Evolutionary conservation across 1,284 basidiomycete genomes (phyloP), one percentile per base, ranked within the genome.

Genomic region (Mixia osmundae): DNA sequence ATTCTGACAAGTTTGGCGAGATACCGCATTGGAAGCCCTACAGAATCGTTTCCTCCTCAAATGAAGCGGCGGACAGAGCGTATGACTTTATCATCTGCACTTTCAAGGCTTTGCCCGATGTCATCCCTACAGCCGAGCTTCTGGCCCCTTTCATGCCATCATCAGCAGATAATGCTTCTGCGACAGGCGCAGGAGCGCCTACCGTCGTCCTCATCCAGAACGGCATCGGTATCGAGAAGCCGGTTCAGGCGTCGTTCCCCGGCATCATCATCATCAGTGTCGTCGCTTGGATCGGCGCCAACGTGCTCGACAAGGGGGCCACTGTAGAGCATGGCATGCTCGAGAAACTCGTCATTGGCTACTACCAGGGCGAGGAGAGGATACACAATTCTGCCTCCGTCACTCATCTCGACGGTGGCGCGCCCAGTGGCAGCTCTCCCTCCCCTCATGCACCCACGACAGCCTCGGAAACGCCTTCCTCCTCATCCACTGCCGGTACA

Each of bases 131-230:
- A 3, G 45, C 53, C 1, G 54, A 57, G 24, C 48, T 52, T 30
- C 46, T 60, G 37, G 30, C 28, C 9, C 57, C 57, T 8, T 47
- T 55, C 25, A 44, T 56, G n/a, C n/a, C n/a, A n/a, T n/a, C n/a
- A n/a, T n/a, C n/a, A n/a, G n/a, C n/a, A n/a, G n/a, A n/a, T n/a
- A n/a, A n/a, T n/a, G n/a, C n/a, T n/a, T n/a, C n/a, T n/a, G n/a
- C n/a, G n/a, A n/a, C n/a, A n/a, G n/a, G n/a, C 23, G 37, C 43
- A 3, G 43, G 47, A 15, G 28, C 44, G 4, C 62, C 61, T 0
- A 48, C 54, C 20, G 54, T 63, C 26, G 57, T 63, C n/a, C 49
- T 62, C 21, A 50, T 64, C 0, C 62, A 64, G 48, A 64, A 64
- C 44, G 62, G 62, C 16, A 58, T 63, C 4, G 62, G 60, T 5